phyloP scores from a whole-genome alignment of 805 yeast species.

The Candida vaughaniae region DNA sequence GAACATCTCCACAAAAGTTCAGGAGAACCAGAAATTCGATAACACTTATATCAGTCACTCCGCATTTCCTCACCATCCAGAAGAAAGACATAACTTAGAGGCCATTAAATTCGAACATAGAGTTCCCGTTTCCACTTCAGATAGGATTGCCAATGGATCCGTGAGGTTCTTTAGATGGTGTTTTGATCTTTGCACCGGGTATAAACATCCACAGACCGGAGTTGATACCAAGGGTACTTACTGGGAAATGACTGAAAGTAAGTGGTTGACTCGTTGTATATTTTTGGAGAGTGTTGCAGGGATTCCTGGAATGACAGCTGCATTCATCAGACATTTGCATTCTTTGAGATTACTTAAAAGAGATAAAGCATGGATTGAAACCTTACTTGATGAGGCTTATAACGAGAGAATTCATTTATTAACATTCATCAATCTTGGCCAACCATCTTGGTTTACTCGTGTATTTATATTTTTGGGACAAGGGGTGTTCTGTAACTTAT shows the following conservation, averaged over 20 bases:
- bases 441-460: conserved; percentile 60
- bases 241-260: conserved; percentile 55
- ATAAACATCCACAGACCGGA: conserved; percentile 50
- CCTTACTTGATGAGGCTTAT: conserved; percentile 71
- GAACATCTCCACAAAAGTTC: conserved; percentile 26
- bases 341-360: conserved; percentile 59
- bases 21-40: conserved; percentile 24
- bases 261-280: conserved; percentile 63
- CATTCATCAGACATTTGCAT: conserved; percentile 66
- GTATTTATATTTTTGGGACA: conserved; percentile 59
- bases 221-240: conserved; percentile 35
- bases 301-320: conserved; percentile 79
- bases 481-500: conserved; percentile 66
- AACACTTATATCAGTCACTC: conserved; percentile 39
- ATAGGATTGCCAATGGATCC: conserved; percentile 50
- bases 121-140: conserved; percentile 45
- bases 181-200: conserved; percentile 68
- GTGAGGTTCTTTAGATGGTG: conserved; percentile 44
- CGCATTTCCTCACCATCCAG: conserved; percentile 35
- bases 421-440: conserved; percentile 63
- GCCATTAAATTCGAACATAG: conserved; percentile 52
- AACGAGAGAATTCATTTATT: conserved; percentile 76
- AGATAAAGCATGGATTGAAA: conserved; percentile 75
- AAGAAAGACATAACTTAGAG: conserved; percentile 30
- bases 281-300: conserved; percentile 74